Percentiles rank a stretch among this genome's conserved stretches.
Evolutionary conservation across 163 green algal genomes (phyloP).

Genomic region (Trebouxia gelatinosa): DNA sequence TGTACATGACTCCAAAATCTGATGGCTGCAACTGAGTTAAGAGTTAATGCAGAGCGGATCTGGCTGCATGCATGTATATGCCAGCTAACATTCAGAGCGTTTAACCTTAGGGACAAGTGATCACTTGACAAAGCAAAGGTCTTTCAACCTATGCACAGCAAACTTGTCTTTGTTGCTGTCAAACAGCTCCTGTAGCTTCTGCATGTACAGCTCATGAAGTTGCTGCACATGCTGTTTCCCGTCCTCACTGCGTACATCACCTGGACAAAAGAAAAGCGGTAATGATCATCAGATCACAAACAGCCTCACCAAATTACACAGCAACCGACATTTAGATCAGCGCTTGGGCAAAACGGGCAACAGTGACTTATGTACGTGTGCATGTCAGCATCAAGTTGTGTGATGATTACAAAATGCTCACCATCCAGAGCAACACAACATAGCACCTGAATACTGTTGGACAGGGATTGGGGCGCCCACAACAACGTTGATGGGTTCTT

Average conservation of each 20-base stretch:
- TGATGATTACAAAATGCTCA: background rate
- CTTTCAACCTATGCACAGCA: too few relatives aligned
- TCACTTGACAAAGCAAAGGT: too few relatives aligned
- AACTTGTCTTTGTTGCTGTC: background rate
- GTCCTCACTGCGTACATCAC: background rate
- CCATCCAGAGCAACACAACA: too few relatives aligned
- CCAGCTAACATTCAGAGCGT: too few relatives aligned
- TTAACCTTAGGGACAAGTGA: too few relatives aligned
- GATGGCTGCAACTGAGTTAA: too few relatives aligned
- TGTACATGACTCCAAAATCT: too few relatives aligned
- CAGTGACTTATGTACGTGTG: background rate
- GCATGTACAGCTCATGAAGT: constrained; percentile 1
- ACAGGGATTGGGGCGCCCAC: background rate
- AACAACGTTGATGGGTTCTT: constrained; percentile 14
- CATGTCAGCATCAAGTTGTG: background rate
- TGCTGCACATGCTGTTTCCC: background rate
- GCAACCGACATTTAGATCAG: background rate
- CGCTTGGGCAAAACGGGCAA: background rate
- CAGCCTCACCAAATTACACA: background rate
- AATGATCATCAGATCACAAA: background rate
- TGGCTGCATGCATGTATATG: too few relatives aligned
- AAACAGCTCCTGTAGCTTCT: background rate
- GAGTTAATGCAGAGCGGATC: too few relatives aligned
- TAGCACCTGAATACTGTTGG: background rate
- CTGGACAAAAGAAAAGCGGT: background rate